Base-by-base conservation (phyloP, 2,329 filamentous ascomycete species). In the Sporothrix brasiliensis region DNA sequence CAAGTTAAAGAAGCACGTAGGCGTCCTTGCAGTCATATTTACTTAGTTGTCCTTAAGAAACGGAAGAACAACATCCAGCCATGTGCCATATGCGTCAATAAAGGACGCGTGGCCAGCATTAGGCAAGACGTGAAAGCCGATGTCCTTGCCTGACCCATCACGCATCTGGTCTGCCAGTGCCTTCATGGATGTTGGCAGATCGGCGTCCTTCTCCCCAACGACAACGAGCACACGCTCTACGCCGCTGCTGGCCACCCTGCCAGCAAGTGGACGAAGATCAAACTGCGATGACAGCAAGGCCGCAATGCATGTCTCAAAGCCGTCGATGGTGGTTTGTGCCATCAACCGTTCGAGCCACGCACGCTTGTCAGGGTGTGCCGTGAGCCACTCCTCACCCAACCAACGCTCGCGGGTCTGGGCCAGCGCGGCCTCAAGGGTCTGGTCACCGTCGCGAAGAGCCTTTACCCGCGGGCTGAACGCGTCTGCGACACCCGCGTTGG, bases 171-270 rank as follows among this genome's bases (percentile, higher is more conserved):
- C 74, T n/a, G 79, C 74, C 77, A 83, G 79, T 4, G 75, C 75
- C 16, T 76, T 71, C 82, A 83, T 83, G 4, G 76, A 75, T 60
- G 76, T 70, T 0, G 80, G 79, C 41, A 83, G 73, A 61, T 82
- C 78, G 13, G 77, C 79, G 72, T 83, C 81, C 21, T 81, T 79
- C 68, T 82, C 80, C 0, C 82, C 81, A 0, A 80, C 80, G 1
- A 84, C 71, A 14, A 81, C 76, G 39, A 82, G 69, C 1, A 78
- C 81, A n/a, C 77, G 75, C 10, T 80, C 75, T 0, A 82, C 78
- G 24, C 76, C 75, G 1, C 70, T 50, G 0, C 79, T 81, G 0
- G 79, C 81, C 39, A 82, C 75, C 30, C 76, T 75, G 0, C 71
- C 70, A 1, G 78, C 76, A 3, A 79, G 70, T 21, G 77, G 78